These are phyloP conservation scores for Xylaria longipes DNA, from an alignment of 495 filamentous ascomycete genomes.

Conservation along the genomic window DNA sequence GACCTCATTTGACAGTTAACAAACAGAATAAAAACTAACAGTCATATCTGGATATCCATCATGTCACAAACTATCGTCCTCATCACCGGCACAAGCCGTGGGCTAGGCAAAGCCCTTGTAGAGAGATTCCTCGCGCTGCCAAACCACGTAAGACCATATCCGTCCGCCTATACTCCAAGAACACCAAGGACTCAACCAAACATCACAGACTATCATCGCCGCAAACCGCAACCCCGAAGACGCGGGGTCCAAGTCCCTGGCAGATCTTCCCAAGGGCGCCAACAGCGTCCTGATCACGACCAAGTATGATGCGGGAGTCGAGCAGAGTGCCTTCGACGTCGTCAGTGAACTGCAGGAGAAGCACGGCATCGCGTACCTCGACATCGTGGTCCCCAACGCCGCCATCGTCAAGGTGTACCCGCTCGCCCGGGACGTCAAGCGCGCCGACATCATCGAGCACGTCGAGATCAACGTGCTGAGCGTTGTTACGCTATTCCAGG, in stretches of 20 bases:
- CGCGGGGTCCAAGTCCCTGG: constrained; percentile 29
- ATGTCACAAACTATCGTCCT: constrained; percentile 38
- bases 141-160: constrained; percentile 27
- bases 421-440: constrained; percentile 22
- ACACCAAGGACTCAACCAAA: background rate
- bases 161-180: background rate
- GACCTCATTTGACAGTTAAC: background rate
- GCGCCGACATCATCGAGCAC: constrained; percentile 29
- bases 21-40: background rate
- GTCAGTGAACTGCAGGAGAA: constrained; percentile 25
- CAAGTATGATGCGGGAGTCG: constrained; percentile 29
- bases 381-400: constrained; percentile 38
- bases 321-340: constrained; percentile 28
- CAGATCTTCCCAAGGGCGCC: constrained; percentile 27
- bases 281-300: constrained; percentile 32
- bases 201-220: constrained; percentile 41
- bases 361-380: constrained; percentile 30
- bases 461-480: constrained; percentile 30
- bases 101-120: constrained; percentile 39
- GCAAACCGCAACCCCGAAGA: constrained; percentile 40
- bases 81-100: constrained; percentile 44
- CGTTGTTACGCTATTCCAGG: constrained; percentile 34
- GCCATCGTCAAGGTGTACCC: constrained; percentile 31
- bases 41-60: background rate
- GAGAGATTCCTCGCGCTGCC: constrained; percentile 38